Percentiles rank a stretch among this genome's conserved stretches.
phyloP scores from a whole-genome alignment of 1,284 basidiomycete species.

The Sporisorium scitamineum region DNA sequence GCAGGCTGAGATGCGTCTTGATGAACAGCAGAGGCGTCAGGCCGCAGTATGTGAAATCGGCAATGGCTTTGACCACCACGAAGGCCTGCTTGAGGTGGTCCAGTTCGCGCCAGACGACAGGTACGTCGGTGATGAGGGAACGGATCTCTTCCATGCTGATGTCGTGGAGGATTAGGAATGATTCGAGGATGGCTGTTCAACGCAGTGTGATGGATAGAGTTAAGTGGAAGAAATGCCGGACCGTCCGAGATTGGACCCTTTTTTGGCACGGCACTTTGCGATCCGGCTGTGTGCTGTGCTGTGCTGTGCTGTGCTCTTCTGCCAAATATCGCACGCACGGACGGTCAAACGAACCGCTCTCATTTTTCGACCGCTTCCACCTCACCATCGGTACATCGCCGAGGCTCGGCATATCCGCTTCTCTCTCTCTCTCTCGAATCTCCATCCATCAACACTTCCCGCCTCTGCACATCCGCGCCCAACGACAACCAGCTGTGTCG shows the following conservation, averaged over 20 bases:
- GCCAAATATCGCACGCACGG: neutral
- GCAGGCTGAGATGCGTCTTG: slow-evolving; percentile 25
- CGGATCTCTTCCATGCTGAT: slow-evolving; percentile 29
- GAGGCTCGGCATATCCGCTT: slow-evolving; percentile 2
- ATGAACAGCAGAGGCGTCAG: slow-evolving; percentile 34
- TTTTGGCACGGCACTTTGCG: neutral
- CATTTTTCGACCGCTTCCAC: neutral
- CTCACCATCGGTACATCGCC: neutral
- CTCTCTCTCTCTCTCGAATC: neutral
- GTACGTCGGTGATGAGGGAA: slow-evolving; percentile 19
- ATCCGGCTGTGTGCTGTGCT: neutral
- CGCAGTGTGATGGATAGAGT: neutral
- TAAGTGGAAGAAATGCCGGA: neutral
- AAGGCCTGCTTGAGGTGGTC: slow-evolving; percentile 20
- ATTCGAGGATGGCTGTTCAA: neutral
- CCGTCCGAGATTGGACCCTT: slow-evolving; percentile 1
- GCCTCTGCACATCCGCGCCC: neutral
- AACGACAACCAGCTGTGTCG: neutral
- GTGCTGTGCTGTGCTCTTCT: neutral
- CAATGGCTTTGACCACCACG: slow-evolving; percentile 33
- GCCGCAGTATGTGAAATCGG: slow-evolving; percentile 31
- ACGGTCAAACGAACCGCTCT: neutral
- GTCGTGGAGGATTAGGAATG: neutral
- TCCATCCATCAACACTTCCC: neutral
- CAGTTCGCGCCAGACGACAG: slow-evolving; percentile 33